Conservation (phyloP, 805 yeast genomes). For the Blastobotrys peoriensis region DNA sequence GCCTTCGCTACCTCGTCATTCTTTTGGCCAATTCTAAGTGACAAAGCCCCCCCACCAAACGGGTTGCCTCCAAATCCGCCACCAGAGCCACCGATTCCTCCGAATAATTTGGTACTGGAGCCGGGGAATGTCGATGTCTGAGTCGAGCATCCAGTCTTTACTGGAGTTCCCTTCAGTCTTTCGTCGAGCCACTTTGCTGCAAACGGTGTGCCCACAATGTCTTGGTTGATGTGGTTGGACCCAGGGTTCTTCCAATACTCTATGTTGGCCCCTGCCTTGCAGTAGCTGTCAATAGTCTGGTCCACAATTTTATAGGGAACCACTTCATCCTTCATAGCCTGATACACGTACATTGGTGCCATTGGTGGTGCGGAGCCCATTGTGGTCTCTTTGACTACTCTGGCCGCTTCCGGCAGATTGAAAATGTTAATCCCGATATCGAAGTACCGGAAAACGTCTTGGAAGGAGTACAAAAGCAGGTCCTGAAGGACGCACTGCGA, state of each 20-base stretch:
- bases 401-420: conserved; percentile 7
- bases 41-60: too few species aligned
- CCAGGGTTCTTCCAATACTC: not conserved
- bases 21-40: too few species aligned
- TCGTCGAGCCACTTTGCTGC: conserved; percentile 5
- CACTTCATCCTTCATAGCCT: conserved; percentile 21
- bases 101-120: not conserved
- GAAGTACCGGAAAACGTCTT: conserved; percentile 19
- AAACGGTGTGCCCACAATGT: not conserved
- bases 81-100: not conserved
- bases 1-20: too few species aligned
- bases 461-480: conserved; percentile 11
- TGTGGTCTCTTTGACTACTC: conserved; percentile 15
- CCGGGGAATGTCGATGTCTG: not conserved
- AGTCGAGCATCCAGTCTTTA: conserved; percentile 3
- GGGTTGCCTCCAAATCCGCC: too few species aligned
- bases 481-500: conserved; percentile 17
- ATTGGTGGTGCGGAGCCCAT: conserved; percentile 16
- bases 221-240: conserved; percentile 1
- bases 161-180: conserved; percentile 4
- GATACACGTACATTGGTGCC: conserved; percentile 20
- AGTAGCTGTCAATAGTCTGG: conserved; percentile 11
- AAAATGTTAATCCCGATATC: conserved; percentile 17
- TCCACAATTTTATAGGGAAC: conserved; percentile 8
- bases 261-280: conserved; percentile 2